Conservation (phyloP, 768 basidiomycete genomes). For the Pisolithus sp. region DNA sequence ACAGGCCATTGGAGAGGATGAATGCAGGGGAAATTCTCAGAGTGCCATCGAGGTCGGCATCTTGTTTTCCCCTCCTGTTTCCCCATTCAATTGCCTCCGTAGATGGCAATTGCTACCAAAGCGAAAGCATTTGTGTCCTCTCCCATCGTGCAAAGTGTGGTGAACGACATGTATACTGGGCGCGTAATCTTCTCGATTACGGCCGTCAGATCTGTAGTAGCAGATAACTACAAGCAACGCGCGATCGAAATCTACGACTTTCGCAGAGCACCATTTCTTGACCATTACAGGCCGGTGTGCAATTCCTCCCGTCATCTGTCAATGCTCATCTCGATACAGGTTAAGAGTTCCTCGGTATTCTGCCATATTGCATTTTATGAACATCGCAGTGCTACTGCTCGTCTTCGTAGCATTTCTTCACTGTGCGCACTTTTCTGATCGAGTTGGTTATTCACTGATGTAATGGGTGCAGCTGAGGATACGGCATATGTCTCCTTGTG, state of each 20-base stretch:
- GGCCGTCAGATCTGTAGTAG: constrained; percentile 67
- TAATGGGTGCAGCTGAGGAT: constrained; percentile 47
- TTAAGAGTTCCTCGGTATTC: constrained; percentile 80
- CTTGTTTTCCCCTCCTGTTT: not conserved
- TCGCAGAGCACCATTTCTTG: constrained; percentile 62
- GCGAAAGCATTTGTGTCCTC: constrained; percentile 81
- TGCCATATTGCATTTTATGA: constrained; percentile 70
- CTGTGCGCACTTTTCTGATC: constrained; percentile 40
- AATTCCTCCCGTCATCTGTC: not conserved
- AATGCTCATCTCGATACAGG: constrained; percentile 28
- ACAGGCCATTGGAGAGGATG: constrained; percentile 46
- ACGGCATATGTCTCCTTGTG: constrained; percentile 44
- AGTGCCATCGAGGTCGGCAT: constrained; percentile 78
- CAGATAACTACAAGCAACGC: constrained; percentile 83
- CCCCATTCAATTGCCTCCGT: not conserved
- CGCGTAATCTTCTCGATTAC: constrained; percentile 60
- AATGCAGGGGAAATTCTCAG: constrained; percentile 55
- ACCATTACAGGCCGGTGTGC: constrained; percentile 64
- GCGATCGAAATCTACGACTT: constrained; percentile 70
- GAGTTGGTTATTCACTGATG: constrained; percentile 1
- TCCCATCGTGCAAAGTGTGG: constrained; percentile 78
- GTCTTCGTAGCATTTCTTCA: constrained; percentile 71
- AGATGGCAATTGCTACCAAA: constrained; percentile 87
- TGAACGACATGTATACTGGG: constrained; percentile 85
- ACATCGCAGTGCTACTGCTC: constrained; percentile 60